These are phyloP conservation scores for Fusarium albidum DNA, from an alignment of 2,329 filamentous ascomycete species.

Conservation along the genomic window DNA sequence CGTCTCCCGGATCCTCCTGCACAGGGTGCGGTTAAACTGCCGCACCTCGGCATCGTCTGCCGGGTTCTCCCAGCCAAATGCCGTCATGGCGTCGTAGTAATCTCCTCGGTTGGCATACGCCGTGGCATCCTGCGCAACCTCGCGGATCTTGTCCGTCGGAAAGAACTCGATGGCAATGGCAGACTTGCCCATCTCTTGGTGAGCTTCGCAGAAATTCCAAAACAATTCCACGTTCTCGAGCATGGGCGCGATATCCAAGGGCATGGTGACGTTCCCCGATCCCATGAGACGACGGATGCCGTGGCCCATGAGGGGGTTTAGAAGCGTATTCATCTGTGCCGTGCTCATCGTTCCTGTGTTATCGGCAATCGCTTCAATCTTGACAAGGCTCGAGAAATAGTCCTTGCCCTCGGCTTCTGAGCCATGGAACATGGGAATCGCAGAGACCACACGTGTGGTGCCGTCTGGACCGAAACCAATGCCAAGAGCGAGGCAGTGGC, in stretches of 20 bases:
- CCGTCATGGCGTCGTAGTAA: conserved; percentile 53
- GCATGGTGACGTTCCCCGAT: conserved; percentile 42
- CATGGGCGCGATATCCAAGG: conserved; percentile 43
- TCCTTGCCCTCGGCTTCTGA: conserved; percentile 18
- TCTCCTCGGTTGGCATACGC: conserved; percentile 55
- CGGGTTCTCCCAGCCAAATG: conserved; percentile 50
- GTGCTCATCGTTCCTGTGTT: conserved; percentile 30
- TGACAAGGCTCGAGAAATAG: conserved; percentile 34
- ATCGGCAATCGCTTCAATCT: conserved; percentile 9
- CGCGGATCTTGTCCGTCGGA: conserved; percentile 49
- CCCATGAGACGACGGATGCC: conserved; percentile 39
- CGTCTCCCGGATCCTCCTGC: conserved; percentile 33
- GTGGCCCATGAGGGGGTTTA: conserved; percentile 38
- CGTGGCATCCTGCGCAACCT: conserved; percentile 47
- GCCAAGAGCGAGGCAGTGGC: conserved; percentile 36
- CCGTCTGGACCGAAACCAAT: conserved; percentile 35
- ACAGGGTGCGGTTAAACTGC: conserved; percentile 48
- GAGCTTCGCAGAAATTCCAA: conserved; percentile 33
- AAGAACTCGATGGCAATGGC: conserved; percentile 51
- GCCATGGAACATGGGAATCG: conserved; percentile 35
- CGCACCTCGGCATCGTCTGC: conserved; percentile 48
- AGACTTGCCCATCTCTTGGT: conserved; percentile 34
- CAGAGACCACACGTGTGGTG: conserved; percentile 22
- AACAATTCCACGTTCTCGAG: conserved; percentile 42
- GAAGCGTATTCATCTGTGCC: conserved; percentile 34